Evolutionary conservation across 129 eudicot species (phyloP).

Genomic region (Heracleum sosnowskyi): DNA sequence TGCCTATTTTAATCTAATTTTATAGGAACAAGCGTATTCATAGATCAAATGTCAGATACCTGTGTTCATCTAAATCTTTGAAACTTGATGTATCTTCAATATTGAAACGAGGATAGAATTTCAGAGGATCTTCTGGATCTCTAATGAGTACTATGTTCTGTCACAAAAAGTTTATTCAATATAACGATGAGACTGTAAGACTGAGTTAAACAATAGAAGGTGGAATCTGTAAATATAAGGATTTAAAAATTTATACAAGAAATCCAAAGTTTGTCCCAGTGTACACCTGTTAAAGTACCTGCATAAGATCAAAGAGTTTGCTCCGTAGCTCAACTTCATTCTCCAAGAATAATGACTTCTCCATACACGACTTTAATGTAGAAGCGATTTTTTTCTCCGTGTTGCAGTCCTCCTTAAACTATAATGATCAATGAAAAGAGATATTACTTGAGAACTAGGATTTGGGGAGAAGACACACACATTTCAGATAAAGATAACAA

Average conservation of each 20-base stretch:
- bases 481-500: not conserved
- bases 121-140: conserved; percentile 87
- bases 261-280: conserved; percentile 2
- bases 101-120: conserved; percentile 95
- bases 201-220: not conserved
- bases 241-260: conserved; percentile 6
- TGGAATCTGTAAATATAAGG: not conserved
- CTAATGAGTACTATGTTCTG: conserved; percentile 87
- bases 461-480: not conserved
- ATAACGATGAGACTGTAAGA: not conserved
- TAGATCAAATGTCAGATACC: conserved; percentile 21
- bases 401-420: conserved; percentile 95
- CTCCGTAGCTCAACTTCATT: conserved; percentile 58
- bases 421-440: not conserved
- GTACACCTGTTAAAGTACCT: conserved; percentile 33
- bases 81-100: conserved; percentile 92
- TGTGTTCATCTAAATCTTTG: conserved; percentile 73
- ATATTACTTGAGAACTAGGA: not conserved
- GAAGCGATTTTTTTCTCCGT: conserved; percentile 87
- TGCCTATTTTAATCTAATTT: not conserved
- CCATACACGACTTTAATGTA: conserved; percentile 63
- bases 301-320: conserved; percentile 72
- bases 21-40: not conserved
- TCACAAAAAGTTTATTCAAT: conserved; percentile 4
- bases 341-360: conserved; percentile 51